Percentiles rank a stretch among this genome's conserved stretches.
Evolutionary conservation across 345 rosid genomes (phyloP).

Genomic region (Eucalyptus cloeziana): DNA sequence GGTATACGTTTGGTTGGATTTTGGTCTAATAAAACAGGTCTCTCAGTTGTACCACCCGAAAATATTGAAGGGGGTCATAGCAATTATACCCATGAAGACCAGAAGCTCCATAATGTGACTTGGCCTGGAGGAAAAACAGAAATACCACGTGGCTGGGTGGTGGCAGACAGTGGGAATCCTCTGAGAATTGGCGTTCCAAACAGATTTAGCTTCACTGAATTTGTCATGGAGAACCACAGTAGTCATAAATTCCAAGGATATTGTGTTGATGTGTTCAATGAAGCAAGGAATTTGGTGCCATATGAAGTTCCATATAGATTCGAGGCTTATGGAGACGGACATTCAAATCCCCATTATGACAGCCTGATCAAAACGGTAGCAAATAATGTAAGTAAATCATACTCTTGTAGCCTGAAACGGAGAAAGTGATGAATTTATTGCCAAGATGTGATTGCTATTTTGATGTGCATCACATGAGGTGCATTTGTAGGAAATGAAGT

Average conservation of each 20-base stretch:
- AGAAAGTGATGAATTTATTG: background rate
- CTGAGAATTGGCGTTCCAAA: constrained; percentile 73
- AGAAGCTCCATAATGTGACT: constrained; percentile 38
- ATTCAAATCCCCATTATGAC: constrained; percentile 48
- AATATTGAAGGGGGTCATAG: constrained; percentile 3
- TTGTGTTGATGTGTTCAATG: constrained; percentile 67
- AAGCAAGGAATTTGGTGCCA: constrained; percentile 56
- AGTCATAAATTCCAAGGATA: constrained; percentile 49
- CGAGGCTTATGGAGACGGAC: constrained; percentile 59
- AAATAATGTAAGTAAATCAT: constrained; percentile 39
- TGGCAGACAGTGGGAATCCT: constrained; percentile 49
- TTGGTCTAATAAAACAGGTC: constrained; percentile 47
- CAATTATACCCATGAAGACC: constrained; percentile 11
- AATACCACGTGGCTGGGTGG: constrained; percentile 81
- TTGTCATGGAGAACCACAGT: constrained; percentile 37
- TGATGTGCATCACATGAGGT: background rate
- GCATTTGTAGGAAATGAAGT: background rate
- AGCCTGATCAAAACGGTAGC: constrained; percentile 40
- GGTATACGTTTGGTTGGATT: constrained; percentile 47
- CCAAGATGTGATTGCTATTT: background rate
- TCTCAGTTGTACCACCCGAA: constrained; percentile 44
- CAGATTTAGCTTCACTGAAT: constrained; percentile 66
- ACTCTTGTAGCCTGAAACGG: background rate
- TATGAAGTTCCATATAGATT: constrained; percentile 63
- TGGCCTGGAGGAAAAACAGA: constrained; percentile 77